Conservation (phyloP, 257 asterid genomes). For the Fraxinus excelsior region DNA sequence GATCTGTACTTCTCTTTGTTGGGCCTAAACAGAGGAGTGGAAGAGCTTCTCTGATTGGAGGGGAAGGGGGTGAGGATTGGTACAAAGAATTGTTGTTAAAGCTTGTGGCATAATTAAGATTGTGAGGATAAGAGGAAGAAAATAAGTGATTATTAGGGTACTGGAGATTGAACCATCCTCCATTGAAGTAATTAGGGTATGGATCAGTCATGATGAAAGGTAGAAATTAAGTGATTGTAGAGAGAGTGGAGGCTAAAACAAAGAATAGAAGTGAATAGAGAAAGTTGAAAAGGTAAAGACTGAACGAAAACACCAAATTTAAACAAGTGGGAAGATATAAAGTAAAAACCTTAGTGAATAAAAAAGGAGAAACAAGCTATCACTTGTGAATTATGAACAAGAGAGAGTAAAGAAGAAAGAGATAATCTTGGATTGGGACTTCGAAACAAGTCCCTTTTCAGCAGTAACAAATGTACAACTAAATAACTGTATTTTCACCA, state of each 20-base stretch:
- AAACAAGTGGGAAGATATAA: constrained; percentile 34
- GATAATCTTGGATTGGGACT: no score
- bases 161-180: constrained; percentile 44
- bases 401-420: no score
- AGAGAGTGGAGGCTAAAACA: background rate
- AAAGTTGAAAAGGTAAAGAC: constrained; percentile 40
- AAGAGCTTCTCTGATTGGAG: constrained; percentile 65
- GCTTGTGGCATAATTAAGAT: constrained; percentile 25
- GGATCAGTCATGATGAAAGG: constrained; percentile 58
- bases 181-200: constrained; percentile 39
- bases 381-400: constrained; percentile 53
- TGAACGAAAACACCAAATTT: constrained; percentile 48
- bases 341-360: constrained; percentile 39
- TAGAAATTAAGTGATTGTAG: background rate
- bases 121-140: constrained; percentile 26
- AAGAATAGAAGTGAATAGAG: constrained; percentile 24
- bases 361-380: constrained; percentile 51
- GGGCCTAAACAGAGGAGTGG: constrained; percentile 72
- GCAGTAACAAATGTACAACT: constrained; percentile 22
- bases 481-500: constrained; percentile 5
- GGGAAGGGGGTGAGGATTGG: constrained; percentile 54
- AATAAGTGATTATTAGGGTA: constrained; percentile 36
- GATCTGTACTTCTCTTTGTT: constrained; percentile 26
- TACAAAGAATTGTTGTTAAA: constrained; percentile 8
- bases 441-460: constrained; percentile 38